These are phyloP conservation scores for Gloeostereum incarnatum DNA, from an alignment of 768 basidiomycete genomes.

Conservation along the genomic window DNA sequence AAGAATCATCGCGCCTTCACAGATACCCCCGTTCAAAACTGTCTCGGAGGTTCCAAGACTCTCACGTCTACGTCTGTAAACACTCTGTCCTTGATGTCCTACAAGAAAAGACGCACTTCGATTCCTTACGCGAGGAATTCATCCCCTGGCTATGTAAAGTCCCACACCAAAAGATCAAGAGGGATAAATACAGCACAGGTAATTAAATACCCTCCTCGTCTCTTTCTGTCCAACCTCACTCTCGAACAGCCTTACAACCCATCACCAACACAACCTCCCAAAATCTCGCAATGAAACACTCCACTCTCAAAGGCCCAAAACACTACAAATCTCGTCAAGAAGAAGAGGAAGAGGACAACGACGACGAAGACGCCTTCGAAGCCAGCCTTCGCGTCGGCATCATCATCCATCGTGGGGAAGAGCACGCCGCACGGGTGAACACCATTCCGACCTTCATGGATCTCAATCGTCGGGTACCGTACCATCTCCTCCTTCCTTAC, in stretches of 20 bases:
- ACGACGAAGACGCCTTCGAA: slow-evolving; percentile 21
- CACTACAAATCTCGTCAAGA: no score
- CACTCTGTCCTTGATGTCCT: slow-evolving; percentile 65
- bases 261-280: slow-evolving; percentile 35
- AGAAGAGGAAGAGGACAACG: no score
- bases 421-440: slow-evolving; percentile 63
- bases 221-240: neutral
- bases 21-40: slow-evolving; percentile 70
- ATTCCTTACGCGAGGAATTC: slow-evolving; percentile 85
- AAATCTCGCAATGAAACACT: slow-evolving; percentile 46
- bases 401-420: slow-evolving; percentile 41
- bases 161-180: slow-evolving; percentile 60
- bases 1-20: no score
- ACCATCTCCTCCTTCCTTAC: neutral
- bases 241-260: slow-evolving; percentile 34
- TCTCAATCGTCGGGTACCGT: slow-evolving; percentile 65
- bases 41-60: slow-evolving; percentile 65
- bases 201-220: slow-evolving; percentile 1
- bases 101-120: slow-evolving; percentile 57
- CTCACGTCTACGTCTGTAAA: slow-evolving; percentile 87
- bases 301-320: slow-evolving; percentile 37
- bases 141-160: slow-evolving; percentile 88
- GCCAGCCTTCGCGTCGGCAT: slow-evolving; percentile 58
- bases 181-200: slow-evolving; percentile 53
- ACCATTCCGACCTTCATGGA: slow-evolving; percentile 72